phyloP scores from a whole-genome alignment of 2,329 filamentous ascomycete genomes.

The Penicillium sp. region DNA sequence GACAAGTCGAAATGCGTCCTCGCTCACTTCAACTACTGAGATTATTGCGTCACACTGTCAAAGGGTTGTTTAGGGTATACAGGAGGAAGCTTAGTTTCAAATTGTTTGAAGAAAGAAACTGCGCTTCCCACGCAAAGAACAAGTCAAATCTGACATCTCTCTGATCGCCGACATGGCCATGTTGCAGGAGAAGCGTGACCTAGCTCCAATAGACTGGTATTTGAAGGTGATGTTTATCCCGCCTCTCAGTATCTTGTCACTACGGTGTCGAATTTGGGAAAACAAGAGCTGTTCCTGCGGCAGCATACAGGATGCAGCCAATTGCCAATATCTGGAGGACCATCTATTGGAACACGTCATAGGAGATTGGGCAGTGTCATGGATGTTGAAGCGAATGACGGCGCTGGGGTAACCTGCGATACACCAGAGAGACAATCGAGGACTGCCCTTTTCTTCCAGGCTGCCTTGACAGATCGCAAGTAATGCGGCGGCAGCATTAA shows the following conservation, averaged over 20 bases:
- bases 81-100: not conserved
- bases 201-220: not conserved
- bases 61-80: not conserved
- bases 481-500: not conserved
- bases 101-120: not conserved
- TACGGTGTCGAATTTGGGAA: not conserved
- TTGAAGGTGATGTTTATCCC: not conserved
- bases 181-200: not conserved
- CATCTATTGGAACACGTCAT: constrained; percentile 12
- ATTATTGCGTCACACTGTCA: not conserved
- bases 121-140: not conserved
- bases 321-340: not conserved
- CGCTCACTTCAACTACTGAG: not conserved
- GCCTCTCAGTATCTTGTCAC: not conserved
- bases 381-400: not conserved
- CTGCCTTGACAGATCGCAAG: not conserved
- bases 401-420: not conserved
- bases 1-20: too few species aligned
- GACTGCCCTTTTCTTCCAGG: not conserved
- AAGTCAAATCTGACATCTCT: constrained; percentile 3
- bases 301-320: not conserved
- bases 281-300: constrained; percentile 16
- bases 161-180: not conserved
- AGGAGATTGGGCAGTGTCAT: constrained; percentile 2
- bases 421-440: not conserved